These are phyloP conservation scores for Dalechampia spathulata DNA, from an alignment of 441 rosid species.

Conservation along the genomic window DNA sequence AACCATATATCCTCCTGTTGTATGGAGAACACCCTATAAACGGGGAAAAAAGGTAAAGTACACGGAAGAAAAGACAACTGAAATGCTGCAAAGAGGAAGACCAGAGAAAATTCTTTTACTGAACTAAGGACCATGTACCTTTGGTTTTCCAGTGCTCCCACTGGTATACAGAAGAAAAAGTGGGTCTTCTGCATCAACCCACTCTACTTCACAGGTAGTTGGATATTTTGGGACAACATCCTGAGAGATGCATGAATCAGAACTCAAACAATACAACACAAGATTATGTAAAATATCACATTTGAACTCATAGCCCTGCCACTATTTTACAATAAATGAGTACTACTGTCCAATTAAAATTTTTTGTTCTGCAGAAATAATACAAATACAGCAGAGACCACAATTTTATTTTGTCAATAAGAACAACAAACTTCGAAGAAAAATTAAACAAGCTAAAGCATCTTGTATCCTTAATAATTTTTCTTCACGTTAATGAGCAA, in stretches of 20 bases:
- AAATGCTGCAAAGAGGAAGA: background rate
- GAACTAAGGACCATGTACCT: constrained; percentile 37
- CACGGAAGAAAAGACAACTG: constrained; percentile 10
- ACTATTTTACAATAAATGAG: background rate
- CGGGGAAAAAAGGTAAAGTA: constrained; percentile 4
- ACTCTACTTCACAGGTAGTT: constrained; percentile 77
- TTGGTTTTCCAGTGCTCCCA: constrained; percentile 99
- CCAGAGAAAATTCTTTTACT: constrained; percentile 2
- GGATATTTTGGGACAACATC: constrained; percentile 78
- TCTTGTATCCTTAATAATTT: no score
- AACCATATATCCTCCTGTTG: constrained; percentile 98
- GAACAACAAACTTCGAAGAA: no score
- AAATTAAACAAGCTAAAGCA: no score
- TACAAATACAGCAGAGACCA: background rate
- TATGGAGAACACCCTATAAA: constrained; percentile 89
- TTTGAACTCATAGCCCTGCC: background rate
- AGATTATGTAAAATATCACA: background rate
- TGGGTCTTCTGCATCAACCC: constrained; percentile 99
- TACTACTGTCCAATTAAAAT: background rate
- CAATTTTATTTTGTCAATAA: background rate
- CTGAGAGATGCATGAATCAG: constrained; percentile 27
- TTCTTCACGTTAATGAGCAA: no score
- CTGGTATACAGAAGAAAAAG: constrained; percentile 93
- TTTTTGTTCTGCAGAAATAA: background rate
- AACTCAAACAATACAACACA: background rate